Base-by-base conservation (phyloP, 2,329 filamentous ascomycete species). In the Helotiales sp. region DNA sequence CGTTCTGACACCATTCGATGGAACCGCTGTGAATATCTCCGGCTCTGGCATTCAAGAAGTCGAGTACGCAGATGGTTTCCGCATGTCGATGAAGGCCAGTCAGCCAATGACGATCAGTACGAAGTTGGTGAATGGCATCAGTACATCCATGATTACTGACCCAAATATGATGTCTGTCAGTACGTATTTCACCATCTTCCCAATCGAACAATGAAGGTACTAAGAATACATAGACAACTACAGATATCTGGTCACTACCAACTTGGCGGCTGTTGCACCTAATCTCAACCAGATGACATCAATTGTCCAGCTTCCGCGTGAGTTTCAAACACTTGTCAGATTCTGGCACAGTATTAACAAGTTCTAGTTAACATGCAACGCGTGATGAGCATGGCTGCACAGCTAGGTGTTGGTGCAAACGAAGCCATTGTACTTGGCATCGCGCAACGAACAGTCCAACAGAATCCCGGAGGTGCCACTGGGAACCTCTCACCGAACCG, bases 31-130 rank as follows among this genome's bases (percentile, higher is more conserved):
- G 13, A 69, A 66, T 26, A 69, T 70, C 43, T 63, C 61, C 11
- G 66, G 69, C 37, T 68, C 66, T 50, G 69, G 69, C 26, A 70
- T 69, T 15, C 69, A 70, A 59, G 69, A 70, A 59, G 52, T 67
- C 22, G 69, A 70, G 47, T 70, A 67, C 43, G 37, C 43, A 32
- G 69, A 70, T 65, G 69, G 69, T 26, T 67, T 70, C 54, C 64
- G 69, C 6, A 69, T 70, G 66, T 59, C 66, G 2, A 58, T 70
- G n/a, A 60, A 47, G 37, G 69, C 69, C 47, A 65, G 34, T 32
- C 57, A 66, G 37, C 66, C 66, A 30, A 70, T 70, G 69, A 65
- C 57, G 13, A 13, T 70, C 24, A 68, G 50, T 22, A 66, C 66
- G 6, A 61, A 70, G 40, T 58, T 69, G 5, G 50, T 63, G 11